phyloP scores from a whole-genome alignment of 2,329 filamentous ascomycete species.

The Macrophomina tecta region DNA sequence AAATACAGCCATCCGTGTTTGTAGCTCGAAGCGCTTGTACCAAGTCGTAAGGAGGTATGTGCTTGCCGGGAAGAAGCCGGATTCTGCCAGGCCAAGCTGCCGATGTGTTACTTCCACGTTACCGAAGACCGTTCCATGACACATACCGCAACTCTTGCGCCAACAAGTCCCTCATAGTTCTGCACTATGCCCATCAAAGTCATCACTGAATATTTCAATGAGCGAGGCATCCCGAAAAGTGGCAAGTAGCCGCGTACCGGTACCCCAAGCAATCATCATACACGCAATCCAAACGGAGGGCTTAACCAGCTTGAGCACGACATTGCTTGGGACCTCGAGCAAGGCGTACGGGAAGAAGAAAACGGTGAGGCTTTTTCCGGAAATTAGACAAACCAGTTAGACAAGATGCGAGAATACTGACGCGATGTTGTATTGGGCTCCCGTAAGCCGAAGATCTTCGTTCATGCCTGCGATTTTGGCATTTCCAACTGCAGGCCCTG shows the following conservation, averaged over 20 bases:
- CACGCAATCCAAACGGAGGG: slow-evolving; percentile 43
- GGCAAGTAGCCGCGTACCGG: slow-evolving; percentile 21
- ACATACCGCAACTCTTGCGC: slow-evolving; percentile 47
- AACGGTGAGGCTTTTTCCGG: not conserved
- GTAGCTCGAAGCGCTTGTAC: slow-evolving; percentile 63
- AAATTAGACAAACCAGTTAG: not conserved
- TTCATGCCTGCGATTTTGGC: slow-evolving; percentile 43
- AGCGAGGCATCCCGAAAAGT: not conserved
- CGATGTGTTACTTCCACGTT: not conserved
- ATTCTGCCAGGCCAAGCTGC: not conserved
- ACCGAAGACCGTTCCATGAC: no score
- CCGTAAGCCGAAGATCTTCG: slow-evolving; percentile 39
- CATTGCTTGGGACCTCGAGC: slow-evolving; percentile 58
- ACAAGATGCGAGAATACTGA: not conserved
- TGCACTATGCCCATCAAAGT: slow-evolving; percentile 55
- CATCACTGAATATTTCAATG: slow-evolving; percentile 38
- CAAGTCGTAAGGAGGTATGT: slow-evolving; percentile 64
- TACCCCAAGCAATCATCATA: slow-evolving; percentile 53
- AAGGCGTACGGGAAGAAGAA: slow-evolving; percentile 13
- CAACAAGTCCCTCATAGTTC: slow-evolving; percentile 54
- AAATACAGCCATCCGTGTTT: slow-evolving; percentile 64
- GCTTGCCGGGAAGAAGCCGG: slow-evolving; percentile 36
- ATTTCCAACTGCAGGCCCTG: slow-evolving; percentile 45
- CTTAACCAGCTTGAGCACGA: slow-evolving; percentile 60
- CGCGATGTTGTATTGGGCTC: slow-evolving; percentile 68